Evolutionary conservation across 257 asterid genomes (phyloP).

Genomic region (Nicotiana noctiflora): DNA sequence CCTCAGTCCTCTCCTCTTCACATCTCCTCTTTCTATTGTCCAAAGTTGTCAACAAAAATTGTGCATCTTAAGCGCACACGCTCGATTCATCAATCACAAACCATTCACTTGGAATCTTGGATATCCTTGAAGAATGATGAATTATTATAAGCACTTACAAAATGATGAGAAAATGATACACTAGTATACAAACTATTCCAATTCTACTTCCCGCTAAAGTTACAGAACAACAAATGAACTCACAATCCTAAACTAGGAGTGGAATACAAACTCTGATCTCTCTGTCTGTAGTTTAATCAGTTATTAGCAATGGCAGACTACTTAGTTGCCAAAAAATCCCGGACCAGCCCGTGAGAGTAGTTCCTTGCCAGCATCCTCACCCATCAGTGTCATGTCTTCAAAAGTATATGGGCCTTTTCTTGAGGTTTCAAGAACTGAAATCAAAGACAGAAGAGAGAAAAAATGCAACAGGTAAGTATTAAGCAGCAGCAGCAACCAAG

Average conservation of each 20-base stretch:
- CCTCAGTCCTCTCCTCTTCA: constrained; percentile 40
- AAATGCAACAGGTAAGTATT: background rate
- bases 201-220: background rate
- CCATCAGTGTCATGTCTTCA: constrained; percentile 74
- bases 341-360: constrained; percentile 82
- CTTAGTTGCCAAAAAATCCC: constrained; percentile 43
- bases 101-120: background rate
- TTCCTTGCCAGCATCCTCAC: constrained; percentile 86
- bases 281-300: background rate
- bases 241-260: constrained; percentile 6
- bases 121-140: background rate
- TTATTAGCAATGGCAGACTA: background rate
- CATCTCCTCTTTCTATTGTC: background rate
- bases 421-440: constrained; percentile 70
- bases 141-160: background rate
- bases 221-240: background rate
- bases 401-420: constrained; percentile 59
- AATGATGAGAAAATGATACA: background rate
- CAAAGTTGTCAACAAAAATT: background rate
- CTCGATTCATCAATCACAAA: background rate
- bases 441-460: no score
- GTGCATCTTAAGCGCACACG: background rate
- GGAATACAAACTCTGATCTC: constrained; percentile 1
- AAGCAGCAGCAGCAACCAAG: background rate
- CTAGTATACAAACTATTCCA: background rate